Base-by-base conservation (phyloP, 306 rosid species). In the Vicia sativa region DNA sequence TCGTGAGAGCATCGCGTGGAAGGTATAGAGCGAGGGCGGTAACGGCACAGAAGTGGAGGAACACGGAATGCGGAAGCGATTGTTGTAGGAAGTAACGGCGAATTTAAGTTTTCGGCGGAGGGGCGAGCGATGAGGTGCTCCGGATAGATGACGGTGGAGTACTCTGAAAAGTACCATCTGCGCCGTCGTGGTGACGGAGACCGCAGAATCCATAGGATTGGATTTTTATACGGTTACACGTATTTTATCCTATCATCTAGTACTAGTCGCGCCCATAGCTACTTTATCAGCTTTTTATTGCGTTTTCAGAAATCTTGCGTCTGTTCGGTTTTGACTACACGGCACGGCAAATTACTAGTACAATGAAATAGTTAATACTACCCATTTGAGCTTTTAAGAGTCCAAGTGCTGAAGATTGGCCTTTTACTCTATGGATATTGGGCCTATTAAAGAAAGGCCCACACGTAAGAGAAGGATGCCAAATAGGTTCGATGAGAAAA, bases 191-290 rank as follows among this genome's bases (percentile, higher is more conserved):
- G 81, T 26, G 43, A 77, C 65, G 38, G 80, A 74, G 21, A 83
- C 11, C 11, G 89, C 57, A 54, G 88, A 81, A 74, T 92, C 98
- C 96, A 92, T 92, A 43, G 81, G 76, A 60, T 39, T 62, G 19
- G 11, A 21, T 29, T 49, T 49, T 31, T 11, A 54, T 10, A 52
- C 31, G 9, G 21, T 46, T 9, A 37, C 21, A 13, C 15, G 11
- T 19, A 11, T 16, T 44, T 45, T 25, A 58, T 75, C 63, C 70
- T 11, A 15, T n/a, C 34, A 53, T 23, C 59, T 55, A 55, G n/a
- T n/a, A n/a, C 8, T 4, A 55, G 31, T 41, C 43, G 57, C 31
- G 46, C 29, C 14, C 66, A 19, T 62, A 62, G 50, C 67, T 9
- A 60, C 28, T 34, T 37, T 18, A 57, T 31, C 62, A 28, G 64